Percentiles rank a stretch among this genome's conserved stretches.
Conservation (phyloP, 495 filamentous ascomycete species). For the Tuber magnatum region DNA sequence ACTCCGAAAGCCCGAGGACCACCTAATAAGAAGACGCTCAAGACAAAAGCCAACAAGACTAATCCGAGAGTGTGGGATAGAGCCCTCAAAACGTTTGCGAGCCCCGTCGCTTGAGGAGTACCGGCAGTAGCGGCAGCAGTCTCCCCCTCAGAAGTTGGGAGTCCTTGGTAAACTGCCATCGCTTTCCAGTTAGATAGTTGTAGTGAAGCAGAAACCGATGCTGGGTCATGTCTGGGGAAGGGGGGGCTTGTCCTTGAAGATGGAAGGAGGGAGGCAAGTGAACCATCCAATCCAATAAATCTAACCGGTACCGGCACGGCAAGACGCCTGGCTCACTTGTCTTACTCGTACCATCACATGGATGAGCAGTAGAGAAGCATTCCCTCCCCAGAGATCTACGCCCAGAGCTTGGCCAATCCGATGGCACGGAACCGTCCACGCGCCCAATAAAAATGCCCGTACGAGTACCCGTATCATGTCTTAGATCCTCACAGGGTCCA, state of each 20-base stretch:
- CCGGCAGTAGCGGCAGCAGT: background rate
- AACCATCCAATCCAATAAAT: background rate
- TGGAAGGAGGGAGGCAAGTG: background rate
- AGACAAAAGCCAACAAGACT: background rate
- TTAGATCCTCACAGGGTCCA: background rate
- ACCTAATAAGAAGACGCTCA: background rate
- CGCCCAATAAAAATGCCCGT: background rate
- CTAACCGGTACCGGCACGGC: background rate
- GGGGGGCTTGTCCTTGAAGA: background rate
- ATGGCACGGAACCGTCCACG: background rate
- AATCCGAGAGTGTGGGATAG: background rate
- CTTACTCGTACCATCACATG: background rate
- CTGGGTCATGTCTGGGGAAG: background rate
- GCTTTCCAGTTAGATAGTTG: background rate
- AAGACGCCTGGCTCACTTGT: background rate
- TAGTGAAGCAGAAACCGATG: background rate
- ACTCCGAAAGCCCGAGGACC: background rate
- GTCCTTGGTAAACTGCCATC: background rate
- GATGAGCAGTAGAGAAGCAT: background rate
- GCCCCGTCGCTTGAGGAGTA: background rate
- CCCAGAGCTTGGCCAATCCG: constrained; percentile 11
- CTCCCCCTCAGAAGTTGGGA: background rate
- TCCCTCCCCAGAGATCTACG: background rate
- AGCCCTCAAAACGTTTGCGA: background rate
- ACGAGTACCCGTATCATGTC: too few species aligned